Evolutionary conservation across 1,284 basidiomycete species (phyloP).

Genomic region (Sanghuangporus baumii): DNA sequence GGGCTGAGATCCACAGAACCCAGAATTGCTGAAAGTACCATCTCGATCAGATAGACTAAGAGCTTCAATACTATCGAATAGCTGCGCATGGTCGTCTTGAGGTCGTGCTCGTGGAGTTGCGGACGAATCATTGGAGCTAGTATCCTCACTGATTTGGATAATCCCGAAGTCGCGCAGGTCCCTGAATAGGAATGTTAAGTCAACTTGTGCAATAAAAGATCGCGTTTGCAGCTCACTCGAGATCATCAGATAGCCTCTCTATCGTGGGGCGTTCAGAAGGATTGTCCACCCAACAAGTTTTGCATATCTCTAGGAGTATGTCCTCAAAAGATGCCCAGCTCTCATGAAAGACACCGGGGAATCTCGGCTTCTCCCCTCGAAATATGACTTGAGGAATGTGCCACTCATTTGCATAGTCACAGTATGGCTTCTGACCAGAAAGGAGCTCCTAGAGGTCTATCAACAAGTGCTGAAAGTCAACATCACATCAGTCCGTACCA

Average conservation of each 20-base stretch:
- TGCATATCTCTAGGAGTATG: background rate
- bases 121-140: background rate
- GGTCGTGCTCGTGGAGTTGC: background rate
- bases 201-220: background rate
- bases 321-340: background rate
- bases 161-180: background rate
- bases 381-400: background rate
- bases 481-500: background rate
- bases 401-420: background rate
- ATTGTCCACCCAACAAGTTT: background rate
- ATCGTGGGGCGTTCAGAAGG: conserved; percentile 3
- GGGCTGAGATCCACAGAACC: background rate
- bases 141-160: background rate
- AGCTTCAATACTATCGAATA: background rate
- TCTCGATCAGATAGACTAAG: background rate
- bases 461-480: background rate
- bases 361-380: background rate
- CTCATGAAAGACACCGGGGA: background rate
- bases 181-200: background rate
- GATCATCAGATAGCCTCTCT: background rate
- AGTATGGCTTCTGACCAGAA: conserved; percentile 2
- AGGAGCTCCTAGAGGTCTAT: conserved; percentile 5
- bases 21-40: background rate
- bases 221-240: background rate
- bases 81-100: background rate